phyloP scores from a whole-genome alignment of 805 yeast genomes.

The Spathaspora passalidarum region DNA sequence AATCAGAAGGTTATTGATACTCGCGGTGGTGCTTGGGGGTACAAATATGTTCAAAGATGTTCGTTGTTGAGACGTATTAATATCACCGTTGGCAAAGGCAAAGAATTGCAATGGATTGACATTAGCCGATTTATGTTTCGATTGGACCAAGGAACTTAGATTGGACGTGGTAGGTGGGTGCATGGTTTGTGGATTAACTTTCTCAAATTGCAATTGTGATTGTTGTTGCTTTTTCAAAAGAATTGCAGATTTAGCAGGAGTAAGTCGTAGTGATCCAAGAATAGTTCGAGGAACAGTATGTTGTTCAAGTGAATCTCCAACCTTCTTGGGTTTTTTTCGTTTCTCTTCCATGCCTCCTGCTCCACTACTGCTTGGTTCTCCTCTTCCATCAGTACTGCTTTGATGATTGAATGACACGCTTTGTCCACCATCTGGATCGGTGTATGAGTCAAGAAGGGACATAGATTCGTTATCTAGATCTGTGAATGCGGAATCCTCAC shows the following conservation, averaged over 20 bases:
- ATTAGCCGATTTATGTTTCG: slow-evolving; percentile 30
- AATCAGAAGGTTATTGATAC: slow-evolving; percentile 20
- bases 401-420: slow-evolving; percentile 15
- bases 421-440: slow-evolving; percentile 9
- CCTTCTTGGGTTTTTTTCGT: slow-evolving; percentile 16
- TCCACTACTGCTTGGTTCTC: slow-evolving; percentile 6
- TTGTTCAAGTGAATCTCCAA: slow-evolving; percentile 13
- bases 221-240: neutral
- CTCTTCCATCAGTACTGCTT: slow-evolving; percentile 7
- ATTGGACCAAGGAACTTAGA: slow-evolving; percentile 43
- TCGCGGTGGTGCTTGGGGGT: slow-evolving; percentile 30
- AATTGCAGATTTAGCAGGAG: slow-evolving; percentile 1
- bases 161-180: slow-evolving; percentile 21
- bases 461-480: slow-evolving; percentile 38
- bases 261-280: neutral
- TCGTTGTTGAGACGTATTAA: slow-evolving; percentile 5
- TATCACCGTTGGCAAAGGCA: slow-evolving; percentile 19
- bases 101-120: slow-evolving; percentile 45
- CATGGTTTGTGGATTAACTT: slow-evolving; percentile 12
- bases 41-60: slow-evolving; percentile 24
- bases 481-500: slow-evolving; percentile 42
- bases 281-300: slow-evolving; percentile 7
- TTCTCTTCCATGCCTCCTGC: slow-evolving; percentile 10
- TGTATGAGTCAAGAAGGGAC: slow-evolving; percentile 20
- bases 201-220: slow-evolving; percentile 19